Conservation (phyloP, 2,329 filamentous ascomycete species). For the Remersonia thermophila region DNA sequence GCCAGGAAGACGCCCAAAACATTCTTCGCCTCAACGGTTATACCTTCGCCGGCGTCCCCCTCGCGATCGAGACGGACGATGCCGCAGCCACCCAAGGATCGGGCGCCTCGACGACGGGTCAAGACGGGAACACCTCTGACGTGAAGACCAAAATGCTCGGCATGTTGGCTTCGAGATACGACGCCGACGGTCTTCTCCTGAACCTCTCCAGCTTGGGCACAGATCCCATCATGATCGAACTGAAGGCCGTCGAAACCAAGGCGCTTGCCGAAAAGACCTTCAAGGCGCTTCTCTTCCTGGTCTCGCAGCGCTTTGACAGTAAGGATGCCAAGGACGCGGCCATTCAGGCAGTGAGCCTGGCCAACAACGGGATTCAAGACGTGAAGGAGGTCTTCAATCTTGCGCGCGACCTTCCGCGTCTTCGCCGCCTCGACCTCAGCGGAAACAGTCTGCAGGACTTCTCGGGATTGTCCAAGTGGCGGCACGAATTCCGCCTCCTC, state of each 20-base stretch:
- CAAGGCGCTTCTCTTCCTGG: conserved; percentile 79
- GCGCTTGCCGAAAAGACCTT: conserved; percentile 77
- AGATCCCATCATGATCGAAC: conserved; percentile 57
- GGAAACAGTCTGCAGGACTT: conserved; percentile 64
- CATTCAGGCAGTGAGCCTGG: conserved; percentile 70
- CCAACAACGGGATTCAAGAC: conserved; percentile 65
- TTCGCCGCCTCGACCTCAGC: conserved; percentile 82
- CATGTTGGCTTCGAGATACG: conserved; percentile 66
- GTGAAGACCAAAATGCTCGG: conserved; percentile 56
- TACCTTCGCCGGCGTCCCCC: conserved; percentile 50
- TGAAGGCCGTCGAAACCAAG: conserved; percentile 63
- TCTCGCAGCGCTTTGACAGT: conserved; percentile 63
- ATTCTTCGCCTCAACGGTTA: conserved; percentile 58
- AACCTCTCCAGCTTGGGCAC: conserved; percentile 67
- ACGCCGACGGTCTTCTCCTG: conserved; percentile 58
- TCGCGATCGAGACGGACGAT: conserved; percentile 41
- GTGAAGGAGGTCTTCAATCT: conserved; percentile 62
- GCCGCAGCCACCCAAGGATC: conserved; percentile 17
- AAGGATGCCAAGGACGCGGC: conserved; percentile 61
- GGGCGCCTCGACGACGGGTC: conserved; percentile 14
- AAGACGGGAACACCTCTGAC: conserved; percentile 32
- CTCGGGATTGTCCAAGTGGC: conserved; percentile 61
- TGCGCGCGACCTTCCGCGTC: conserved; percentile 66
- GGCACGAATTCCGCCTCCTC: conserved; percentile 62
- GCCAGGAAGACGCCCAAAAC: conserved; percentile 49